Percentiles rank a stretch among this genome's conserved stretches.
Conservation (phyloP, 2,329 filamentous ascomycete species). For the Trichoderma citrinoviride region DNA sequence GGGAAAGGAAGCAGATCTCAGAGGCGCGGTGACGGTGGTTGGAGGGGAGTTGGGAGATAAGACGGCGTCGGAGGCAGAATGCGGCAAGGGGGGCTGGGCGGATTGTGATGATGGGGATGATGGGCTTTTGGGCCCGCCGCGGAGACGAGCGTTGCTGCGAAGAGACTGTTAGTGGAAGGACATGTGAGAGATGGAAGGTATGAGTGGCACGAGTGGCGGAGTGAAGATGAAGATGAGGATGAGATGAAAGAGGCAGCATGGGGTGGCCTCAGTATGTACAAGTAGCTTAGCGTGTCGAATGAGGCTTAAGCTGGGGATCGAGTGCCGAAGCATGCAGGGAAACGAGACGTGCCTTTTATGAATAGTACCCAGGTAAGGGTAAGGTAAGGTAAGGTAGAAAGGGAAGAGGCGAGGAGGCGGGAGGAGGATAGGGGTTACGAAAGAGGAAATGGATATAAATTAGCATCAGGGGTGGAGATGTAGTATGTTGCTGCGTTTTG, state of each 20-base stretch:
- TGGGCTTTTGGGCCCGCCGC: constrained; percentile 55
- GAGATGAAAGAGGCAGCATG: not conserved
- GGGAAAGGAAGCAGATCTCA: constrained; percentile 59
- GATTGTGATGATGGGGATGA: constrained; percentile 47
- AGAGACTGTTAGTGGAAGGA: not conserved
- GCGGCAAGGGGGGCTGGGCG: constrained; percentile 36
- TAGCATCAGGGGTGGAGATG: constrained; percentile 10
- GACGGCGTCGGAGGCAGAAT: constrained; percentile 44
- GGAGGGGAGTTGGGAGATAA: constrained; percentile 37
- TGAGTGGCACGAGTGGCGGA: not conserved
- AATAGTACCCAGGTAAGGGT: constrained; percentile 1
- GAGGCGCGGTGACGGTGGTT: constrained; percentile 45
- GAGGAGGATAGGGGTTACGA: constrained; percentile 9
- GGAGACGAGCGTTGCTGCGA: constrained; percentile 56
- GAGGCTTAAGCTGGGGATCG: constrained; percentile 8
- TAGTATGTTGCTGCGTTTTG: not conserved
- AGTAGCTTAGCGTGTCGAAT: not conserved
- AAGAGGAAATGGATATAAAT: constrained; percentile 7
- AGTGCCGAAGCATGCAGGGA: constrained; percentile 10
- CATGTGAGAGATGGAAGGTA: not conserved
- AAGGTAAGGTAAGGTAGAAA: too few species aligned
- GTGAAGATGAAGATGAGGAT: not conserved
- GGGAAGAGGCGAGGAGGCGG: too few species aligned
- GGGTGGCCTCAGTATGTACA: not conserved
- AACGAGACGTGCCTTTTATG: not conserved